phyloP scores from a whole-genome alignment of 1,139 yeast species.

The Pichia inconspicua region DNA sequence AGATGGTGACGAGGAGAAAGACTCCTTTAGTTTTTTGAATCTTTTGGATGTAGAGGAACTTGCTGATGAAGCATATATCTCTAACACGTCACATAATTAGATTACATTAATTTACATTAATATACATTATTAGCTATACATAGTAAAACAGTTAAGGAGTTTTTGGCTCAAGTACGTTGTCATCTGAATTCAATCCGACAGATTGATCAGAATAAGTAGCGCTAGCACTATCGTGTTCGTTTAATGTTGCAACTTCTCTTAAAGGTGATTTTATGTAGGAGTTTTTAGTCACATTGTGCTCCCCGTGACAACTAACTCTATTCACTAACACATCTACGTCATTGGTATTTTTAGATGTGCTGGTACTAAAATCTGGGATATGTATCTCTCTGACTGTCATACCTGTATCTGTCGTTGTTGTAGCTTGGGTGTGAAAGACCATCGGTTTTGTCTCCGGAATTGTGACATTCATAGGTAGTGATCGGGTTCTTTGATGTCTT shows the following conservation, averaged over 20 bases:
- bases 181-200: background rate
- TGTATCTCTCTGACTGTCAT: background rate
- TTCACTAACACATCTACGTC: conserved; percentile 5
- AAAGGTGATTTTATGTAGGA: conserved; percentile 7
- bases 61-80: conserved; percentile 42
- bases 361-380: conserved; percentile 3
- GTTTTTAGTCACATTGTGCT: background rate
- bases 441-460: conserved; percentile 25
- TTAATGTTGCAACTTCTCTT: conserved; percentile 3
- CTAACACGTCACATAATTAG: background rate
- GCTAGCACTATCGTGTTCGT: background rate
- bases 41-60: conserved; percentile 46
- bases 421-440: conserved; percentile 10
- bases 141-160: conserved; percentile 5
- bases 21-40: conserved; percentile 33
- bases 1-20: conserved; percentile 21
- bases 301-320: background rate
- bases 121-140: background rate
- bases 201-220: background rate
- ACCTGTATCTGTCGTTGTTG: background rate
- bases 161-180: conserved; percentile 2
- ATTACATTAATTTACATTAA: background rate
- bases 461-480: conserved; percentile 28
- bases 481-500: conserved; percentile 23
- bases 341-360: background rate